Base-by-base conservation (phyloP, 768 basidiomycete species). In the Phanerodontia chrysosporium region DNA sequence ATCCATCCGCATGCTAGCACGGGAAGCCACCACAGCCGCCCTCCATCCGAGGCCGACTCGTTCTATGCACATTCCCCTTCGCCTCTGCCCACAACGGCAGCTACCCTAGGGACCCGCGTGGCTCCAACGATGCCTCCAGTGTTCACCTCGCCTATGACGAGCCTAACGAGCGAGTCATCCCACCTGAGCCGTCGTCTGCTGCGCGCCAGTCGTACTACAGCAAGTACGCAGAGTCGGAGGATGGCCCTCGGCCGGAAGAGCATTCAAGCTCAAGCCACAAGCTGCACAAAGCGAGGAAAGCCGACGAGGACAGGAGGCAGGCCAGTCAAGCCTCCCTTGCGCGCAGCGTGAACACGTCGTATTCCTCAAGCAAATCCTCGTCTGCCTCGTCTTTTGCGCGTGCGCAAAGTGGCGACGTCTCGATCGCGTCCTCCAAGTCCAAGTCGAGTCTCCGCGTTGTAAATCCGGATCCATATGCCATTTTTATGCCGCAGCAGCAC, bases 131-230 rank as follows among this genome's bases (percentile, higher is more conserved):
- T 27, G 56, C 48, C 45, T 49, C 56, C 27, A 57, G 56, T 51
- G 35, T 61, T 21, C 39, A 25, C 14, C 48, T 61, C 2, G 55
- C 60, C 3, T 61, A 61, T 45, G 60, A 61, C 42, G 60, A 57
- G 55, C 55, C 42, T 27, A 57, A 45, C 35, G 55, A 53, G 29
- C 49, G 39, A n/a, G 56, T 51, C 36, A 18, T 52, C 8, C 51
- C 36, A 21, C 42, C 56, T 24, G 46, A 48, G 25, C 56, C 56
- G 22, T 48, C 56, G 18, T 35, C 56, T 8, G n/a, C 24, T 5
- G 18, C 52, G n/a, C 52, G 46, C 22, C 30, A 35, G 28, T 57
- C 56, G 29, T 48, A 39, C 56, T 30, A 42, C 46, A 39, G 28
- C 45, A 39, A 57, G 45, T 16, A 46, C 44, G 30, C 18, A 28